Evolutionary conservation across 768 basidiomycete species (phyloP).

Genomic region (Kwoniella sp.): DNA sequence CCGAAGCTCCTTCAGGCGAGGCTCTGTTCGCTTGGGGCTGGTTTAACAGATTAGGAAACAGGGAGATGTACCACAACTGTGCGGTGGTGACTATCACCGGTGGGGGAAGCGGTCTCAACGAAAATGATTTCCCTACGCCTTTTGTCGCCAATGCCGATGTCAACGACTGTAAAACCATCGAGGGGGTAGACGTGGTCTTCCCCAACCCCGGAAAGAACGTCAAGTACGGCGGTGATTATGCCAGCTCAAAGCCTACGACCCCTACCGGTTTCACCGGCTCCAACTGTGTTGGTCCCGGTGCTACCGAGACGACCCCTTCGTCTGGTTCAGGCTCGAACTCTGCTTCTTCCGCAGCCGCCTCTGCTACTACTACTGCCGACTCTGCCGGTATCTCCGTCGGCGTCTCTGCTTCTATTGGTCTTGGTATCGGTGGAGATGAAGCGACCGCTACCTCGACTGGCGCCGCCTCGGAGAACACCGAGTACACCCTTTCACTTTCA

Average conservation of each 20-base stretch:
- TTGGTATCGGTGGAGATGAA: neutral
- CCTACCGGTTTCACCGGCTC: conserved; percentile 41
- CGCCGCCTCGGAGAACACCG: conserved; percentile 14
- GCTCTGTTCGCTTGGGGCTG: conserved; percentile 57
- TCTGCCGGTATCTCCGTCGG: neutral
- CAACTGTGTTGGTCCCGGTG: conserved; percentile 48
- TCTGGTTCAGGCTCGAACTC: conserved; percentile 6
- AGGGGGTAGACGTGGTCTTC: conserved; percentile 48
- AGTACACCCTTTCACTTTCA: conserved; percentile 18
- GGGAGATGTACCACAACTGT: conserved; percentile 54
- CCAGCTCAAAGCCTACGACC: conserved; percentile 36
- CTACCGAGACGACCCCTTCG: conserved; percentile 7
- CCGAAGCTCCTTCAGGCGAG: conserved; percentile 49
- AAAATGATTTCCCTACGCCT: conserved; percentile 43
- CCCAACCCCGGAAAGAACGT: conserved; percentile 51
- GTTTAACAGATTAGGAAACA: conserved; percentile 56
- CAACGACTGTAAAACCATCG: conserved; percentile 52
- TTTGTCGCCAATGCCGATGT: conserved; percentile 53
- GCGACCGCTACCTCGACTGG: conserved; percentile 16
- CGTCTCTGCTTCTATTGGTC: conserved; percentile 12
- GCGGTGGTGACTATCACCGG: conserved; percentile 48
- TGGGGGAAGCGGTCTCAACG: conserved; percentile 46
- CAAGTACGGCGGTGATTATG: conserved; percentile 46
- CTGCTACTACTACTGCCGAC: conserved; percentile 5
- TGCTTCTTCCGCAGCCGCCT: conserved; percentile 6